A percentile compares a stretch with the other conserved stretches of the same genome.
Conservation (phyloP, 306 rosid genomes). For the Lathyrus tuberosus region DNA sequence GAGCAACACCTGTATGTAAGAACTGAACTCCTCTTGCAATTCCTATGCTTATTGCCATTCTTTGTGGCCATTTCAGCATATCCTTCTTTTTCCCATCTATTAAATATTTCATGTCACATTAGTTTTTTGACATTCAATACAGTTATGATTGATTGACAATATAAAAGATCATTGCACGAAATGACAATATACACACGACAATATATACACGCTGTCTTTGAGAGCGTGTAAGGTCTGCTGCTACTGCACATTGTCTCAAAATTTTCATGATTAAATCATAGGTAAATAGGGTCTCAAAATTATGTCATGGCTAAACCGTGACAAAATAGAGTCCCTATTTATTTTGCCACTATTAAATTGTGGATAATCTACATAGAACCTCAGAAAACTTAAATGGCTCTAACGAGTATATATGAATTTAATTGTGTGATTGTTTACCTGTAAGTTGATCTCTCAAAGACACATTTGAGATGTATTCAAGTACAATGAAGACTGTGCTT, state of each 20-base stretch:
- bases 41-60: slow-evolving; percentile 93
- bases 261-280: too few relatives aligned
- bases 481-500: slow-evolving; percentile 62
- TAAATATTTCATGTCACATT: slow-evolving; percentile 12
- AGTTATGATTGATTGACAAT: not conserved
- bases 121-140: not conserved
- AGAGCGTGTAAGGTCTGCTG: too few relatives aligned
- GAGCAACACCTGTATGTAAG: slow-evolving; percentile 80
- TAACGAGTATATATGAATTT: not conserved
- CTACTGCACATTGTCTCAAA: too few relatives aligned
- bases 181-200: too few relatives aligned
- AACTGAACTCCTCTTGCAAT: slow-evolving; percentile 82
- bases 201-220: too few relatives aligned
- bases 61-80: slow-evolving; percentile 95
- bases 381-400: too few relatives aligned
- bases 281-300: too few relatives aligned
- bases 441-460: slow-evolving; percentile 71
- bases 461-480: slow-evolving; percentile 68
- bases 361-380: too few relatives aligned
- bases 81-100: slow-evolving; percentile 88
- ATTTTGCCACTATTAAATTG: too few relatives aligned
- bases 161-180: too few relatives aligned
- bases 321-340: too few relatives aligned
- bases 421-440: slow-evolving; percentile 48
- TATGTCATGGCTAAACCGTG: too few relatives aligned